Conservation (phyloP, 73 alveolate genomes). For the Paramecium tetraurelia region DNA sequence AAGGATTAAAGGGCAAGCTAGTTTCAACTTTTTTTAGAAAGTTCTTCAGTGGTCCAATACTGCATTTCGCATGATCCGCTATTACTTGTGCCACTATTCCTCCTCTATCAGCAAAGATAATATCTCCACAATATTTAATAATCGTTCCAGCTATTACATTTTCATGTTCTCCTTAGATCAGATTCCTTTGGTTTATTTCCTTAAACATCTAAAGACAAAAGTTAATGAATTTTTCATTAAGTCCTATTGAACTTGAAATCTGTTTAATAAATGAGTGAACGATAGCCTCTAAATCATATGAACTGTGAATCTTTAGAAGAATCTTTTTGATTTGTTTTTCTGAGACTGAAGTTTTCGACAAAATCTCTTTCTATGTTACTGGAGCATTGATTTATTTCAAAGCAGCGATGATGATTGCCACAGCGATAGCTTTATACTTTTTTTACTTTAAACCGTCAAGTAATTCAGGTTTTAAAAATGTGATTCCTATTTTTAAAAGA, state of each 20-base stretch:
- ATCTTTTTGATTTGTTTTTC: slow-evolving; percentile 35
- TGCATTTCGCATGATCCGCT: slow-evolving; percentile 17
- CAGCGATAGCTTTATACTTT: not conserved
- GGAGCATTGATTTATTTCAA: not conserved
- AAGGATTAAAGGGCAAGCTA: not conserved
- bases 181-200: not conserved
- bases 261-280: not conserved
- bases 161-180: slow-evolving; percentile 42
- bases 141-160: slow-evolving; percentile 32
- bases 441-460: not conserved
- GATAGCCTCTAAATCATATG: not conserved
- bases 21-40: not conserved
- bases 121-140: not conserved
- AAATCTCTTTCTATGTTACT: not conserved
- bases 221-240: not conserved
- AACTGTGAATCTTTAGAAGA: not conserved
- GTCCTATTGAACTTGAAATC: not conserved
- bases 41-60: not conserved
- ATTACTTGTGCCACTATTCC: not conserved
- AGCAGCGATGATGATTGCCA: not conserved
- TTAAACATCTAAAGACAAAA: not conserved
- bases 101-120: slow-evolving; percentile 9
- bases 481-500: not conserved
- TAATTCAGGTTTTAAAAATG: not conserved
- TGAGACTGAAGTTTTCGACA: not conserved